Evolutionary conservation across 352 stramenopile species (phyloP).

Genomic region (Phytophthora syringae): DNA sequence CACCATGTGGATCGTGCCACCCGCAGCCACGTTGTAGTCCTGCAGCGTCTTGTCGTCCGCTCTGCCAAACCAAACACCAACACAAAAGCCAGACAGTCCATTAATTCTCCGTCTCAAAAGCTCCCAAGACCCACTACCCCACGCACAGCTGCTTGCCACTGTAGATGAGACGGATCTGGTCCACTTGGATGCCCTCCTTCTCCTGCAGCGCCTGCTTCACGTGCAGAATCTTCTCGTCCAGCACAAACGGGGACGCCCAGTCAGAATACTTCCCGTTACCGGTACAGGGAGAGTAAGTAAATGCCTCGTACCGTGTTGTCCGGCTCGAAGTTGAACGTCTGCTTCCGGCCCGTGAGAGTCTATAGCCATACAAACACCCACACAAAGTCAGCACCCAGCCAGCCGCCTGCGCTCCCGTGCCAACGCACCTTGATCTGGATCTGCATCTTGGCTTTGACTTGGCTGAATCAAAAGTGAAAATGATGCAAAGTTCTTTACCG

Average conservation of each 20-base stretch:
- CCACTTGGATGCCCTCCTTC: slow-evolving; percentile 96
- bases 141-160: slow-evolving; percentile 96
- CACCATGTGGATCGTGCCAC: slow-evolving; percentile 99
- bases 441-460: slow-evolving; percentile 52
- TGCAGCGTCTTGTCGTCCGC: slow-evolving; percentile 97
- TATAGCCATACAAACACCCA: slow-evolving; percentile 29
- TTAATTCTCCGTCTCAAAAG: background rate
- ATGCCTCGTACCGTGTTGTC: slow-evolving; percentile 73
- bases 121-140: too few relatives aligned
- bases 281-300: too few relatives aligned
- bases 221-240: slow-evolving; percentile 87
- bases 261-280: too few relatives aligned
- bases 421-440: slow-evolving; percentile 85
- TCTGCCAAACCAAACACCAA: slow-evolving; percentile 33
- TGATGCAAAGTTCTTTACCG: too few relatives aligned
- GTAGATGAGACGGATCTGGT: slow-evolving; percentile 96
- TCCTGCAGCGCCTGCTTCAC: slow-evolving; percentile 99
- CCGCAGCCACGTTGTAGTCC: slow-evolving; percentile 97
- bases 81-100: background rate
- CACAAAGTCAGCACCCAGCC: background rate
- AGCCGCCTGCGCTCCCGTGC: background rate
- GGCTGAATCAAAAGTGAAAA: too few relatives aligned
- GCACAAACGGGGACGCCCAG: background rate
- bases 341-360: slow-evolving; percentile 89
- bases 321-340: slow-evolving; percentile 91